Conservation (phyloP, 129 eudicot genomes). For the Silybum marianum region DNA sequence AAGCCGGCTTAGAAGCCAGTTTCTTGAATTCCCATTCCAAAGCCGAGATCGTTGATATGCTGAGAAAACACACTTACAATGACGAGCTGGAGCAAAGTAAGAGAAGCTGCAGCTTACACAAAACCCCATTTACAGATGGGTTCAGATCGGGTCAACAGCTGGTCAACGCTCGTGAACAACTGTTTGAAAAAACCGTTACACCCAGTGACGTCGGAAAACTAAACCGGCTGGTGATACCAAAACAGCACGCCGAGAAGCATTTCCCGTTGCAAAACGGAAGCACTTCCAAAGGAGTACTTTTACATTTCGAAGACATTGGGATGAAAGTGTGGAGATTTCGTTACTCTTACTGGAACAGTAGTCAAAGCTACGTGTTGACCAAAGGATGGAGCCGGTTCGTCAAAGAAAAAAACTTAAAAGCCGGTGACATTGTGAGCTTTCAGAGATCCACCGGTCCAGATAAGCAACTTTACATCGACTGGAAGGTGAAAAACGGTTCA, state of each 20-base stretch:
- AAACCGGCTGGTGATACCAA: slow-evolving; percentile 86
- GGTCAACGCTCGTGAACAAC: slow-evolving; percentile 44
- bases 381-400: slow-evolving; percentile 98
- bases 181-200: slow-evolving; percentile 74
- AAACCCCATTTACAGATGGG: slow-evolving; percentile 12
- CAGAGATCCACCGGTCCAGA: slow-evolving; percentile 64
- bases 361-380: slow-evolving; percentile 85
- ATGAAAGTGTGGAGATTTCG: slow-evolving; percentile 91
- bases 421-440: slow-evolving; percentile 81
- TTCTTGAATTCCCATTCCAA: slow-evolving; percentile 70
- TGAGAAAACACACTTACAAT: slow-evolving; percentile 75
- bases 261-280: slow-evolving; percentile 67
- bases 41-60: slow-evolving; percentile 88
- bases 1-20: slow-evolving; percentile 41
- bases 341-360: slow-evolving; percentile 88
- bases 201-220: slow-evolving; percentile 93
- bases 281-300: slow-evolving; percentile 62
- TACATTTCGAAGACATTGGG: slow-evolving; percentile 71
- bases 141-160: slow-evolving; percentile 32
- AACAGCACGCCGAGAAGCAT: slow-evolving; percentile 89
- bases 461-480: slow-evolving; percentile 73
- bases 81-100: slow-evolving; percentile 85
- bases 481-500: slow-evolving; percentile 46
- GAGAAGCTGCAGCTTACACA: slow-evolving; percentile 24
- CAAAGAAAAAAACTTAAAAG: slow-evolving; percentile 73